phyloP scores from a whole-genome alignment of 148 eudicot genomes.

The Gaultheria prostrata region DNA sequence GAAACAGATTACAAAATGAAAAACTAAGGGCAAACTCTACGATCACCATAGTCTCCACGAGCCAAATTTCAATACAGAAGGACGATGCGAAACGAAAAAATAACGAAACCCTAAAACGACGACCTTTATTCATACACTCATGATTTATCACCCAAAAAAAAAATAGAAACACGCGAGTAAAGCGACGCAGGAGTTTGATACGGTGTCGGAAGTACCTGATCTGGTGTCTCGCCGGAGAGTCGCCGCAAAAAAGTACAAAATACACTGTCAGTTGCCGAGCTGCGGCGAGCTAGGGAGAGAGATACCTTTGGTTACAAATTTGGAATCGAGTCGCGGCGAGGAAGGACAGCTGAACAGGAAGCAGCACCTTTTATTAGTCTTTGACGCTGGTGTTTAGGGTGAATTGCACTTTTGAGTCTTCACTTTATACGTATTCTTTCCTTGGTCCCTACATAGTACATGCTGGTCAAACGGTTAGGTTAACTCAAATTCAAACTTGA shows the following conservation, averaged over 20 bases:
- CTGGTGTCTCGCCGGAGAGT: conserved; percentile 2
- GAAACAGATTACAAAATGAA: neutral
- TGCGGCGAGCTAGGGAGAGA: neutral
- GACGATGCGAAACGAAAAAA: neutral
- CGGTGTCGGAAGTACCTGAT: conserved; percentile 14
- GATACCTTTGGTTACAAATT: neutral
- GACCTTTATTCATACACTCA: neutral
- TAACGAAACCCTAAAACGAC: conserved; percentile 4
- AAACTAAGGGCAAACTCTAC: neutral
- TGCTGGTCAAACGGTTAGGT: neutral
- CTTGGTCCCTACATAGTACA: neutral
- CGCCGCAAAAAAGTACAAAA: neutral
- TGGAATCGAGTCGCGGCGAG: neutral
- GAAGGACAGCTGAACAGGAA: neutral
- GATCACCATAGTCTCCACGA: neutral
- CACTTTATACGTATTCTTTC: neutral
- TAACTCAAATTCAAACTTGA: no score
- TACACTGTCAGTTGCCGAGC: neutral
- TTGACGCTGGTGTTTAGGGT: neutral
- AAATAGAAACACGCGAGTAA: neutral
- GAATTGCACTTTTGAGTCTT: neutral
- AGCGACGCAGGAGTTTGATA: neutral
- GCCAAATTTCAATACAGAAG: neutral
- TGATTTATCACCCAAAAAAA: neutral
- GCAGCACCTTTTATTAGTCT: neutral